These are phyloP conservation scores for Fagus sylvatica DNA, from an alignment of 306 rosid genomes.

Conservation along the genomic window DNA sequence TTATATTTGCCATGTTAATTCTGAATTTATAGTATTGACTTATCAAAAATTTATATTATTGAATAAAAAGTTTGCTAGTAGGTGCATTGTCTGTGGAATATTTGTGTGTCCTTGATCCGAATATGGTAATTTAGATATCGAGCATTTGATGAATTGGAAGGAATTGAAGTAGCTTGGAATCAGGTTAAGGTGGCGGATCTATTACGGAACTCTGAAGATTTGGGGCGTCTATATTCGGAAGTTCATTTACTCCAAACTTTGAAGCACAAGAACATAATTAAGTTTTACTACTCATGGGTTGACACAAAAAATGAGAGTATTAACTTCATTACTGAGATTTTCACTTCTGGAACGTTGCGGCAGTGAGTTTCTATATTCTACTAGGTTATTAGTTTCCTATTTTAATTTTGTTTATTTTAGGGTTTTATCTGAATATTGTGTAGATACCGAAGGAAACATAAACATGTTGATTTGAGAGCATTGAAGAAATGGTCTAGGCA, in stretches of 20 bases:
- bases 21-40: neutral
- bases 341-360: conserved; percentile 88
- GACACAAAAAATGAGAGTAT: conserved; percentile 74
- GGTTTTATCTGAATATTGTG: conserved; percentile 12
- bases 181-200: conserved; percentile 91
- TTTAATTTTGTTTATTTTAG: conserved; percentile 12
- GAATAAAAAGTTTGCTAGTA: neutral
- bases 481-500: conserved; percentile 99
- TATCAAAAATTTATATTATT: too few species aligned
- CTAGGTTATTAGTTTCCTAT: neutral
- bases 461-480: conserved; percentile 95
- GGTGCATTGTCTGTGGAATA: conserved; percentile 1
- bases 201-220: conserved; percentile 71
- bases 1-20: neutral
- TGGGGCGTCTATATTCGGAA: conserved; percentile 91
- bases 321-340: conserved; percentile 92
- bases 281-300: conserved; percentile 86
- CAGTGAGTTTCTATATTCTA: conserved; percentile 59
- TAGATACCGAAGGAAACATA: conserved; percentile 92
- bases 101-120: conserved; percentile 51
- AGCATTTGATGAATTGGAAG: conserved; percentile 95
- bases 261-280: conserved; percentile 93
- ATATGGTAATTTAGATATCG: conserved; percentile 68
- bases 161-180: conserved; percentile 99
- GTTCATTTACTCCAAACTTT: conserved; percentile 92